Evolutionary conservation across 1,284 basidiomycete genomes (phyloP).

Genomic region (Phellinidium pouzarii): DNA sequence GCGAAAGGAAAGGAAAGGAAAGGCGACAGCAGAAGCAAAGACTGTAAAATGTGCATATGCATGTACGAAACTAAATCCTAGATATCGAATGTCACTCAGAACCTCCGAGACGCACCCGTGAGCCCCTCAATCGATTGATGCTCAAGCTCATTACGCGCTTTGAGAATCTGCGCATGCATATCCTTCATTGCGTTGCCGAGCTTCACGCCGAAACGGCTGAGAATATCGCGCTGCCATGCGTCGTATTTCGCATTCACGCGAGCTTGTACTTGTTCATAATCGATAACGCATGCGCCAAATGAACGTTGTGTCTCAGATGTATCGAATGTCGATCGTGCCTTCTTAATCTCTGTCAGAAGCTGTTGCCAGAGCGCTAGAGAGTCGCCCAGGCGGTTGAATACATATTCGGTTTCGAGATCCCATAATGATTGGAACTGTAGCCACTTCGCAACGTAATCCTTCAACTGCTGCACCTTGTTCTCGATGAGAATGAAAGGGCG

Average conservation of each 20-base stretch:
- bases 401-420: constrained; percentile 96
- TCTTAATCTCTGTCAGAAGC: constrained; percentile 92
- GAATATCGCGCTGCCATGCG: constrained; percentile 92
- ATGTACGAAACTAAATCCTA: constrained; percentile 9
- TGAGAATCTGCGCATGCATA: constrained; percentile 86
- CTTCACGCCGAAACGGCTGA: constrained; percentile 88
- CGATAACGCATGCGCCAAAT: constrained; percentile 91
- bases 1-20: constrained; percentile 8
- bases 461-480: constrained; percentile 79
- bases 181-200: constrained; percentile 94
- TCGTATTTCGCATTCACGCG: constrained; percentile 99
- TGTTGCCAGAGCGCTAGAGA: constrained; percentile 92
- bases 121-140: constrained; percentile 65
- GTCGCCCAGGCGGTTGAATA: constrained; percentile 92
- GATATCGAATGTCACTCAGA: constrained; percentile 23
- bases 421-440: constrained; percentile 98
- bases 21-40: neutral
- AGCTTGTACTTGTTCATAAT: constrained; percentile 96
- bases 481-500: constrained; percentile 87
- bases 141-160: constrained; percentile 92
- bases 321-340: constrained; percentile 93
- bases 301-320: constrained; percentile 89
- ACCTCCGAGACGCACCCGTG: constrained; percentile 40
- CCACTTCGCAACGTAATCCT: constrained; percentile 94
- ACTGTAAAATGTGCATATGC: constrained; percentile 9